These are phyloP conservation scores for Aegilops umbellulata DNA, from an alignment of 176 grass and related monocot genomes.

Conservation along the genomic window DNA sequence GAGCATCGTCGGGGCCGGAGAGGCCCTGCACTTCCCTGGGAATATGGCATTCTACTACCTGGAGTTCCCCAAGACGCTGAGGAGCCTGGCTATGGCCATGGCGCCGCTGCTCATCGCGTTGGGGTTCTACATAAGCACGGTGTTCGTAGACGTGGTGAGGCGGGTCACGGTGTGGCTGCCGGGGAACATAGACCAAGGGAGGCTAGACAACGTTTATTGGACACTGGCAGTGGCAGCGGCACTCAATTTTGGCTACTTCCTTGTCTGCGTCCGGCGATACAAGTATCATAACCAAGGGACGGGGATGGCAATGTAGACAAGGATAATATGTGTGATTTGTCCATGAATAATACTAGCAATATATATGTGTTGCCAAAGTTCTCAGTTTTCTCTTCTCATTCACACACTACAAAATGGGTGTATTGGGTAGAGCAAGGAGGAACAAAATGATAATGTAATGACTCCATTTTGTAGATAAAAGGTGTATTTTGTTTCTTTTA, in stretches of 20 bases:
- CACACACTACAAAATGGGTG: too few relatives aligned
- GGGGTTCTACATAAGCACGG: conserved; percentile 50
- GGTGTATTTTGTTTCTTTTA: too few relatives aligned
- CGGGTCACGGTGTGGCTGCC: conserved; percentile 40
- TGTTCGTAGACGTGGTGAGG: conserved; percentile 23
- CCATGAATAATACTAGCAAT: too few relatives aligned
- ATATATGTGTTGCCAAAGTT: too few relatives aligned
- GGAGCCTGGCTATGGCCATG: conserved; percentile 44
- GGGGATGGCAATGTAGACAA: neutral
- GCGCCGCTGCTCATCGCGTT: conserved; percentile 7
- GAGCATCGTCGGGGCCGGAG: too few relatives aligned
- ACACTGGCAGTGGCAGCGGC: neutral
- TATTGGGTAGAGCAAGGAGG: too few relatives aligned
- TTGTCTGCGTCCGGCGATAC: conserved; percentile 46
- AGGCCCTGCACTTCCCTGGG: conserved; percentile 1
- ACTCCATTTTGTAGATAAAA: too few relatives aligned
- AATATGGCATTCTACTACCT: conserved; percentile 50
- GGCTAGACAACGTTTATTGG: conserved; percentile 54
- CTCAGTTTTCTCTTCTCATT: too few relatives aligned
- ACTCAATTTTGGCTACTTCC: conserved; percentile 53
- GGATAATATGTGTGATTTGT: too few relatives aligned
- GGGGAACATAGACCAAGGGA: conserved; percentile 41
- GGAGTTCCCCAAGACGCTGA: conserved; percentile 42
- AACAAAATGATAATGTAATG: too few relatives aligned
- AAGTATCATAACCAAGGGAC: neutral